Evolutionary conservation across 176 grass and related monocot species (phyloP).

Genomic region (Microstegium vimineum): DNA sequence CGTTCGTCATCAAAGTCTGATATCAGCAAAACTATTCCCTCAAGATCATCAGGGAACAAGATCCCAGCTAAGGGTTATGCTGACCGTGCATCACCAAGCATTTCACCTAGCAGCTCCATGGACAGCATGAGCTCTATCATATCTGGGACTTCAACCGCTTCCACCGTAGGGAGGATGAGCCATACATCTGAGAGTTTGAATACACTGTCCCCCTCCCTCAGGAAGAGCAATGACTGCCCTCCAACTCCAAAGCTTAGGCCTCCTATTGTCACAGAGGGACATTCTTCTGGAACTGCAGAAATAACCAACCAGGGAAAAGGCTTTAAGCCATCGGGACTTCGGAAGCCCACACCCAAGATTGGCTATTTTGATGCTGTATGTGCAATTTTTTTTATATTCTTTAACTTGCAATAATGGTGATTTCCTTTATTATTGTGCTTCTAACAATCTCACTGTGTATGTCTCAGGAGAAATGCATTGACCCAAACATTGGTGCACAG

Average conservation of each 20-base stretch:
- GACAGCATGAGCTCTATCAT: slow-evolving; percentile 65
- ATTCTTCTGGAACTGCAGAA: not conserved
- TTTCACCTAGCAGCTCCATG: slow-evolving; percentile 80
- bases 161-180: slow-evolving; percentile 34
- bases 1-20: slow-evolving; percentile 36
- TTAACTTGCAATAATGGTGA: not conserved
- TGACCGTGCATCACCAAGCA: slow-evolving; percentile 25
- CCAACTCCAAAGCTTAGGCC: slow-evolving; percentile 11
- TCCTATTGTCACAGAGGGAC: not conserved
- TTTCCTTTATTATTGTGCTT: not conserved
- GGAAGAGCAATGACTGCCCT: slow-evolving; percentile 28
- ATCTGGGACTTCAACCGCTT: slow-evolving; percentile 46
- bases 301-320: slow-evolving; percentile 25
- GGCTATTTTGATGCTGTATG: slow-evolving; percentile 89
- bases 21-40: slow-evolving; percentile 20
- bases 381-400: not conserved
- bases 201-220: slow-evolving; percentile 28
- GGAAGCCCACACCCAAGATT: slow-evolving; percentile 66
- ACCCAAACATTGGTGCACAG: slow-evolving; percentile 21
- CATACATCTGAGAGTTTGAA: slow-evolving; percentile 33
- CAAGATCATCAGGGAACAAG: slow-evolving; percentile 41
- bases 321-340: slow-evolving; percentile 64
- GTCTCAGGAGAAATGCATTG: slow-evolving; percentile 51
- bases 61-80: not conserved
- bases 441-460: slow-evolving; percentile 12